Evolutionary conservation across 2,329 filamentous ascomycete species (phyloP).

Genomic region (Gaeumannomyces tritici): DNA sequence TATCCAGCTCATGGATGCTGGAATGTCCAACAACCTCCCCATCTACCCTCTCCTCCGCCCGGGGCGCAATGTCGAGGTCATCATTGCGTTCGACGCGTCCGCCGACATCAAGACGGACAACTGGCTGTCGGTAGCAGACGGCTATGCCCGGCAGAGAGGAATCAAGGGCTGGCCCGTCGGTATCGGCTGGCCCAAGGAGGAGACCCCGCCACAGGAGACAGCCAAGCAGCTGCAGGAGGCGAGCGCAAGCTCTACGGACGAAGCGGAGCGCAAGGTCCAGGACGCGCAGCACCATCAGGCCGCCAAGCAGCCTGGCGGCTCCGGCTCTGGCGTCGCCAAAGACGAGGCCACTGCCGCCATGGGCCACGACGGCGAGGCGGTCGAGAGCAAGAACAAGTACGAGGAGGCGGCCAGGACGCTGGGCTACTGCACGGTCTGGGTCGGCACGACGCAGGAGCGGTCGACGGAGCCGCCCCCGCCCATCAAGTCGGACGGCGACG

Average conservation of each 20-base stretch:
- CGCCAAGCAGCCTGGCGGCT: conserved; percentile 17
- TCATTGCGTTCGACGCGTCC: conserved; percentile 89
- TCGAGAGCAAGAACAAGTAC: conserved; percentile 16
- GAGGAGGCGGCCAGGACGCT: conserved; percentile 50
- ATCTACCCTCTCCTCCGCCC: conserved; percentile 89
- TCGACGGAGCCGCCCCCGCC: conserved; percentile 43
- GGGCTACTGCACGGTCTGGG: conserved; percentile 91
- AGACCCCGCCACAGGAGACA: conserved; percentile 48
- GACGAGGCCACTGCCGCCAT: conserved; percentile 9
- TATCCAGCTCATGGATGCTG: conserved; percentile 86
- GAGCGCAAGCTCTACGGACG: conserved; percentile 46
- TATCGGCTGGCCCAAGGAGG: conserved; percentile 75
- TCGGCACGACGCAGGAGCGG: conserved; percentile 72
- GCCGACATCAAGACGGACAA: conserved; percentile 91
- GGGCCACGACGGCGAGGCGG: conserved; percentile 5
- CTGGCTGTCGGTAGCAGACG: conserved; percentile 90
- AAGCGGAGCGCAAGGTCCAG: conserved; percentile 54
- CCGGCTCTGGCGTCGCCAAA: conserved; percentile 4
- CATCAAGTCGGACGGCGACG: conserved; percentile 40
- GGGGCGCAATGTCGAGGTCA: conserved; percentile 77
- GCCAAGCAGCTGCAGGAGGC: conserved; percentile 58
- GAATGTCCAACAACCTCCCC: conserved; percentile 97
- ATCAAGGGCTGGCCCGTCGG: conserved; percentile 93
- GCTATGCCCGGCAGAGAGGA: conserved; percentile 81
- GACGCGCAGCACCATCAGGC: conserved; percentile 44